Evolutionary conservation across 2,329 filamentous ascomycete genomes (phyloP).

Genomic region (Aureobasidium sp.): DNA sequence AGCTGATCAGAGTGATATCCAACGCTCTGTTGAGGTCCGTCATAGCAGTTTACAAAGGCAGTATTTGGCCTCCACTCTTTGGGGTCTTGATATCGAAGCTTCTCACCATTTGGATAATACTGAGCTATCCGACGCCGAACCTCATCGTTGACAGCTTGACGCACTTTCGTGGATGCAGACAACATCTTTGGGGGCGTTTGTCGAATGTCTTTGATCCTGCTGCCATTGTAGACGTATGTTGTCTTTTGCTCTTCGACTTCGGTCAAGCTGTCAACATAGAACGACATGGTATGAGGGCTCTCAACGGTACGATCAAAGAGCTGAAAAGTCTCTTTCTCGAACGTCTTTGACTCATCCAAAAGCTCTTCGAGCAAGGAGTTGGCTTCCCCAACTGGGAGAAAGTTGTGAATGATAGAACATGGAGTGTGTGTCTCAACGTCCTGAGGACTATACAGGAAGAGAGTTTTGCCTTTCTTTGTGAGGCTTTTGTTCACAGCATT

Average conservation of each 20-base stretch:
- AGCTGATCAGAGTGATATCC: slow-evolving; percentile 91
- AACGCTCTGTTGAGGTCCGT: slow-evolving; percentile 71
- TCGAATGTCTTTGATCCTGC: slow-evolving; percentile 66
- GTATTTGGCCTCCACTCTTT: slow-evolving; percentile 75
- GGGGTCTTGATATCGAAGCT: slow-evolving; percentile 70
- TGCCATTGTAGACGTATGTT: slow-evolving; percentile 83
- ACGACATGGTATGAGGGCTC: slow-evolving; percentile 74
- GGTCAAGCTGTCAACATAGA: slow-evolving; percentile 71
- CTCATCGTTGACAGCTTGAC: slow-evolving; percentile 68
- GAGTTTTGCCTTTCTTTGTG: slow-evolving; percentile 70
- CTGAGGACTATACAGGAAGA: slow-evolving; percentile 74
- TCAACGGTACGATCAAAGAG: slow-evolving; percentile 82
- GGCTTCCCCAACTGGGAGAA: slow-evolving; percentile 65
- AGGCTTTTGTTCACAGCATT: slow-evolving; percentile 34
- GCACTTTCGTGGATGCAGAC: slow-evolving; percentile 61
- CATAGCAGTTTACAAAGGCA: slow-evolving; percentile 91
- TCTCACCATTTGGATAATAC: slow-evolving; percentile 61
- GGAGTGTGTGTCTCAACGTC: slow-evolving; percentile 80
- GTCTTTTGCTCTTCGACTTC: slow-evolving; percentile 64
- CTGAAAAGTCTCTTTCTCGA: slow-evolving; percentile 67
- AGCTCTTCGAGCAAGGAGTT: slow-evolving; percentile 69
- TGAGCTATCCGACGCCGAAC: slow-evolving; percentile 63
- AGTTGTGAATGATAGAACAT: slow-evolving; percentile 88
- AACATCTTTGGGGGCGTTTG: slow-evolving; percentile 68
- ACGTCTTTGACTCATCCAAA: slow-evolving; percentile 63